Base-by-base conservation (phyloP, 768 basidiomycete genomes). In the Mrakia gelida region DNA sequence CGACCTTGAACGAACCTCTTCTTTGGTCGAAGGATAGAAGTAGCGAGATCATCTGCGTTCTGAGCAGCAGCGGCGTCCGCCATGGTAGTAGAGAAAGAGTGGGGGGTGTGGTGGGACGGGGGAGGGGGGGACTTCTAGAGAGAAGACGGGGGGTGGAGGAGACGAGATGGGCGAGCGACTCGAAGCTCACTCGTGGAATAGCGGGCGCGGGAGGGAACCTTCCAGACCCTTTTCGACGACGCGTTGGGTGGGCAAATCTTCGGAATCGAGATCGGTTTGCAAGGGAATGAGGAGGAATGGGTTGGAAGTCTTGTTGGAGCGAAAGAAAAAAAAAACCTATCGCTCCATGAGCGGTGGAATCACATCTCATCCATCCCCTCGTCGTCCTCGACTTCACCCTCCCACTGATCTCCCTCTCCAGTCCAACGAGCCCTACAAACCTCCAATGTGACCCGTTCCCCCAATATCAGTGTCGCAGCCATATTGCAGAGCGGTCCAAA, bases 21-120 rank as follows among this genome's bases (percentile, higher is more conserved):
- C 92, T 98, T 99, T 80, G 92, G 91, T 80, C 97, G 87, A 79
- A 99, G 88, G 84, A 99, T 98, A 70, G 96, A 96, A 52, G 96
- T 98, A 28, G 95, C 93, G 75, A 89, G 88, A 82, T 97, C 95
- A 85, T 98, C 91, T 34, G 91, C 90, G 71, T 91, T 92, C n/a
- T 30, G 30, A 30, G 77, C 43, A 45, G 71, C 71, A 32, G 75
- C 65, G 34, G 73, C 73, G 65, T 65, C 52, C 26, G 67, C 67
- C 67, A 70, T 70, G n/a, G n/a, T n/a, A 38, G 34, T 38, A 43
- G 67, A 45, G 3, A 6, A 3, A 4, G 67, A 41, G 34, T 26
- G 38, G 32, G 41, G 38, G 67, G 67, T 21, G 41, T 45, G 67
- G 67, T 70, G 41, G 34, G 34, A 38, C 41, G 38, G 41, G 34